Conservation (phyloP, 148 eudicot species). For the Cornus controversa region DNA sequence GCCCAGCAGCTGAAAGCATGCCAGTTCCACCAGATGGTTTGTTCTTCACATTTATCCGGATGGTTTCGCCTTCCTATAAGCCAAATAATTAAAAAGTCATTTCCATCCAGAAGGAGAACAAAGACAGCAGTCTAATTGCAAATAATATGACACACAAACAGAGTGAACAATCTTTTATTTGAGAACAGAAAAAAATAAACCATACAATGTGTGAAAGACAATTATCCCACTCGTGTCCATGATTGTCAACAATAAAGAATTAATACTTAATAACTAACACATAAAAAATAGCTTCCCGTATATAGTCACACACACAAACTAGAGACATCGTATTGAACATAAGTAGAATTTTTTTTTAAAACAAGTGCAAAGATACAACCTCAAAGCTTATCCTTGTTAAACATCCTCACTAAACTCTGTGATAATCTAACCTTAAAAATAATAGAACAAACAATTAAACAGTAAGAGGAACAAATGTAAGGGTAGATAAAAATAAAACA, state of each 20-base stretch:
- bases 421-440: background rate
- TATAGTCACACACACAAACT: background rate
- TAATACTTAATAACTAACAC: too few species aligned
- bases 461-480: too few species aligned
- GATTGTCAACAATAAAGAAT: too few species aligned
- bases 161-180: background rate
- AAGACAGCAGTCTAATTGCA: background rate
- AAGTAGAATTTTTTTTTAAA: background rate
- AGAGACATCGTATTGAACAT: background rate
- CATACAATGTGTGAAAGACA: background rate
- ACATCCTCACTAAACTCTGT: background rate
- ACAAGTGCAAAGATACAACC: background rate
- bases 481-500: too few species aligned
- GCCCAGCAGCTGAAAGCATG: slow-evolving; percentile 80
- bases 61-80: slow-evolving; percentile 96
- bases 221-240: too few species aligned
- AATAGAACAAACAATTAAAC: too few species aligned
- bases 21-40: slow-evolving; percentile 77
- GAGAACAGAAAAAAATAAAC: background rate
- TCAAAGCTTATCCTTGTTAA: background rate
- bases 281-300: background rate
- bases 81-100: slow-evolving; percentile 2
- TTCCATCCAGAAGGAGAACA: background rate
- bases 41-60: slow-evolving; percentile 92
- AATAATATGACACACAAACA: background rate